Base-by-base conservation (phyloP, 345 rosid genomes). In the Hypericum androsaemum region DNA sequence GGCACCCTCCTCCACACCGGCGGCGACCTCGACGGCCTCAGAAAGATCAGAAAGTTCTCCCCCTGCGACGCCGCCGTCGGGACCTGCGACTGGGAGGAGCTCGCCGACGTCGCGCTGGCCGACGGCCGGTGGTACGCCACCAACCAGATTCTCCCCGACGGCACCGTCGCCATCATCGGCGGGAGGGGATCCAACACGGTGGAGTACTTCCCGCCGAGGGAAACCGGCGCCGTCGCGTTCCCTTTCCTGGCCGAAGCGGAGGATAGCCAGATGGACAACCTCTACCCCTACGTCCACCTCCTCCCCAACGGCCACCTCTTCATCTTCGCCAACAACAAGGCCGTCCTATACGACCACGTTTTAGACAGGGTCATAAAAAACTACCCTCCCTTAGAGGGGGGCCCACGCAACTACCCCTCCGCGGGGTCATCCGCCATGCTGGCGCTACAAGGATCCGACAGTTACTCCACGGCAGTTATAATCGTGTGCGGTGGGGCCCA, bases 401-500 rank as follows among this genome's bases (percentile, higher is more conserved):
- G 90, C 58, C 92, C 94, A 0, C 70, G 96, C 38, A 87, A 87
- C 22, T 87, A 86, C 54, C 92, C 96, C 0, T 82, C 96, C 0
- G 94, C 86, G 16, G 96, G 98, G 10, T 82, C 95, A 1, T 84
- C 96, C 8, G 81, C 60, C 37, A 84, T 90, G 95, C 54, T 90
- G 9, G 79, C 84, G 0, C 77, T 89, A 22, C 32, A 22, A 22
- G 32, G 32, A 22, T 22, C 32, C 32, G 64, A 60, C 0, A 61
- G 61, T 5, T 51, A 56, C 12, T 56, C 60, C 47, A 80, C 87
- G 39, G 84, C 73, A 55, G 74, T 77, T 15, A 62, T 90, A n/a
- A 66, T 80, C 64, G 61, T 87, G 39, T 90, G 98, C 43, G 96
- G 98, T 12, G 96, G 96, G 57, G 95, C 96, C 36, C 80, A 77